A percentile compares a stretch with the other conserved stretches of the same genome.
Evolutionary conservation across 345 rosid species (phyloP).

Genomic region (Gossypium turneri): DNA sequence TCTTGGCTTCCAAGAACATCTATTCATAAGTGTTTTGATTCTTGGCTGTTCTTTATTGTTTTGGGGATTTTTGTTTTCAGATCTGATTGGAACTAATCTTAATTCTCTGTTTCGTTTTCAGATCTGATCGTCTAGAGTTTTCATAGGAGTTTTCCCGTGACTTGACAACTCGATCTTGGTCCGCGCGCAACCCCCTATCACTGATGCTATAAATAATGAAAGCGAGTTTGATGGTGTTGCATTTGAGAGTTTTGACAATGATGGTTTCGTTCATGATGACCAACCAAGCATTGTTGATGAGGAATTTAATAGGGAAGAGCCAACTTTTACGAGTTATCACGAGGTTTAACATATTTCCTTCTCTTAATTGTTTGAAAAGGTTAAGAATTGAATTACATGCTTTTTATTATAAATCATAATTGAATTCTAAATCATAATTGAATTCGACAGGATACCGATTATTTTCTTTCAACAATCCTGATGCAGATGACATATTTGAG

Average conservation of each 20-base stretch:
- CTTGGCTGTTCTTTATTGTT: too few species aligned
- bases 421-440: neutral
- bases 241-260: constrained; percentile 44
- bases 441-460: constrained; percentile 48
- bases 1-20: too few species aligned
- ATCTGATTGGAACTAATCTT: too few species aligned
- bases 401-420: neutral
- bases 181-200: too few species aligned
- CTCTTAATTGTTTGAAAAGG: constrained; percentile 11
- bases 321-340: constrained; percentile 43
- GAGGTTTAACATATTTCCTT: constrained; percentile 44
- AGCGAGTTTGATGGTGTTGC: constrained; percentile 42
- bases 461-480: constrained; percentile 37
- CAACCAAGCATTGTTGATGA: constrained; percentile 46
- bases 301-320: constrained; percentile 38
- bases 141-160: too few species aligned
- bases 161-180: too few species aligned
- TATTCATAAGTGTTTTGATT: too few species aligned
- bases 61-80: too few species aligned
- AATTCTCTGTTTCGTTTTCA: too few species aligned
- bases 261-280: constrained; percentile 50
- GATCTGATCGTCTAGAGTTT: too few species aligned
- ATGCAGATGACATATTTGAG: constrained; percentile 50
- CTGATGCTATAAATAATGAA: constrained; percentile 36
- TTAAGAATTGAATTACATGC: neutral